Evolutionary conservation across 306 rosid species (phyloP).

Genomic region (Datisca glomerata): DNA sequence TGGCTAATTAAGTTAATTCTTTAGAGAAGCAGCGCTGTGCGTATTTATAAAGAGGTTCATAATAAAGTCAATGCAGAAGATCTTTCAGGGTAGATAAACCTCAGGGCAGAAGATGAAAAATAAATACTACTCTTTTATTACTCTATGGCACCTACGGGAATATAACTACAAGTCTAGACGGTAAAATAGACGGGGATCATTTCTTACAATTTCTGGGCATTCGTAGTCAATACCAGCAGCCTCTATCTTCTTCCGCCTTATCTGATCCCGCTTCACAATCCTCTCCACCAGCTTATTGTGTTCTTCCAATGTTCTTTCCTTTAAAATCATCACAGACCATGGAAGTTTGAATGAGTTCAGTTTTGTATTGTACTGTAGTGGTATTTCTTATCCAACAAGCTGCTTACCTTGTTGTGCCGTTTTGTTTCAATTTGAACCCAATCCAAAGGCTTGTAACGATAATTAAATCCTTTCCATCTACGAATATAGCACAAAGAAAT

Average conservation of each 20-base stretch:
- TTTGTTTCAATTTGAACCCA: constrained; percentile 44
- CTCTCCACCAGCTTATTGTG: constrained; percentile 51
- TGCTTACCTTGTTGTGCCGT: constrained; percentile 49
- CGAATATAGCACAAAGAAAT: neutral
- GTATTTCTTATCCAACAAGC: neutral
- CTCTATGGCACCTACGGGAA: neutral
- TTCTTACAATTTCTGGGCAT: constrained; percentile 82
- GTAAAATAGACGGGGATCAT: neutral
- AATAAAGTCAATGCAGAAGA: neutral
- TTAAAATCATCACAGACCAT: constrained; percentile 10
- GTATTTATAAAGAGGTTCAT: neutral
- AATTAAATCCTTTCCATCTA: constrained; percentile 73
- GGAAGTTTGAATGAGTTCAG: neutral
- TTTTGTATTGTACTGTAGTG: neutral
- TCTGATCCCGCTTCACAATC: constrained; percentile 43
- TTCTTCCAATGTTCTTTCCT: constrained; percentile 73
- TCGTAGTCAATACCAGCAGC: constrained; percentile 80
- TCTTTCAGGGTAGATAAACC: neutral
- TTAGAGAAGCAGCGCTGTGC: neutral
- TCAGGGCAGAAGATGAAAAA: no score
- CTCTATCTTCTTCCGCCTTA: constrained; percentile 48
- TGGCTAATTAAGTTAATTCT: neutral
- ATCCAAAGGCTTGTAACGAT: constrained; percentile 41
- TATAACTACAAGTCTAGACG: neutral
- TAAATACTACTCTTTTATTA: no score